phyloP scores from a whole-genome alignment of 257 asterid genomes.

The Ajuga chamaepitys region DNA sequence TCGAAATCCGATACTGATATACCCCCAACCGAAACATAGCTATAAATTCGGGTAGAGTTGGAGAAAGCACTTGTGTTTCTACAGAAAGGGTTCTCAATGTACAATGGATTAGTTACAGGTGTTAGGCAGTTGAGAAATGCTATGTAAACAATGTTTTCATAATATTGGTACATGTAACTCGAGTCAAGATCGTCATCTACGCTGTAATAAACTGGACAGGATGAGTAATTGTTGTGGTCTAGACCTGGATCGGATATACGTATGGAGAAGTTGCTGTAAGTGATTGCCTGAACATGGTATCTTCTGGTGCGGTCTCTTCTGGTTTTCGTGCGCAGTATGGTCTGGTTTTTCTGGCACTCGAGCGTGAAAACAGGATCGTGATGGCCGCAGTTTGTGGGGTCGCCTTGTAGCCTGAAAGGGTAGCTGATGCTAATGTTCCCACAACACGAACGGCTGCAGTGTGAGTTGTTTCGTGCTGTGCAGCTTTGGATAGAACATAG shows the following conservation, averaged over 20 bases:
- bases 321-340: constrained; percentile 15
- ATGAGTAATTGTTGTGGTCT: constrained; percentile 14
- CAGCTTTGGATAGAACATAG: constrained; percentile 6
- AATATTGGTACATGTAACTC: not conserved
- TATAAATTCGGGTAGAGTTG: constrained; percentile 15
- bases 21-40: constrained; percentile 24
- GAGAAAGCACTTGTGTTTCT: constrained; percentile 20
- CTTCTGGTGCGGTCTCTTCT: constrained; percentile 25
- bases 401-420: constrained; percentile 33
- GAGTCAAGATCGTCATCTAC: not conserved
- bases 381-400: constrained; percentile 24
- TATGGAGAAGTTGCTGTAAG: constrained; percentile 36
- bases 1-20: constrained; percentile 26
- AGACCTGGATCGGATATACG: constrained; percentile 45
- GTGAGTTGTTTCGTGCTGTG: constrained; percentile 27
- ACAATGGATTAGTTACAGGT: constrained; percentile 25
- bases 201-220: constrained; percentile 27
- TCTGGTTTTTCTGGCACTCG: constrained; percentile 38
- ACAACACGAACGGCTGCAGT: constrained; percentile 45
- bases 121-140: constrained; percentile 28
- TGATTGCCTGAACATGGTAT: constrained; percentile 37
- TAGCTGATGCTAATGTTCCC: constrained; percentile 37
- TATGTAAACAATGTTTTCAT: not conserved
- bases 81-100: constrained; percentile 33
- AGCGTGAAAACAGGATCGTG: constrained; percentile 26